Percentiles rank a stretch among this genome's conserved stretches.
Conservation (phyloP, 352 stramenopile species). For the Globisporangium camurandrum region DNA sequence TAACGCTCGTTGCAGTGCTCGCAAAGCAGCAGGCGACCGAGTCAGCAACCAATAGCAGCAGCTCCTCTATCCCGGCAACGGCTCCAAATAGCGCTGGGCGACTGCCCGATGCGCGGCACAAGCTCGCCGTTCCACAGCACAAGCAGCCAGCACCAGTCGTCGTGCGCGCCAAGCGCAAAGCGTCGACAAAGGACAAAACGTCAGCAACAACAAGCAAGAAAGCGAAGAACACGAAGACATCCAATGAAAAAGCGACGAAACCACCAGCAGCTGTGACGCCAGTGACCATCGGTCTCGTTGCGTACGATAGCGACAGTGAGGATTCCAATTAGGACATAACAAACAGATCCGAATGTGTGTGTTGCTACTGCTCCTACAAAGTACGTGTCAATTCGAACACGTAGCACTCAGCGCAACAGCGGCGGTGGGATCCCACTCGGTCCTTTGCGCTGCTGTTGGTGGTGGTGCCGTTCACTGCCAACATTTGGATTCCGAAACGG, state of each 20-base stretch:
- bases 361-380: too few species aligned
- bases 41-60: slow-evolving; percentile 12
- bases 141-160: slow-evolving; percentile 25
- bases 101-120: slow-evolving; percentile 12
- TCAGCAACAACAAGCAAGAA: slow-evolving; percentile 9
- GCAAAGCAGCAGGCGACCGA: slow-evolving; percentile 27
- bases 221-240: slow-evolving; percentile 11
- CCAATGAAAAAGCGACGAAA: slow-evolving; percentile 12
- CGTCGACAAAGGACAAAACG: slow-evolving; percentile 4
- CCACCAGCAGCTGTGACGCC: slow-evolving; percentile 7
- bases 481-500: slow-evolving; percentile 46
- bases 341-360: too few species aligned
- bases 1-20: slow-evolving; percentile 28
- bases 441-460: slow-evolving; percentile 13
- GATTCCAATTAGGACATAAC: too few species aligned
- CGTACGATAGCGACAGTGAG: slow-evolving; percentile 70
- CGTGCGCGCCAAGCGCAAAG: slow-evolving; percentile 54
- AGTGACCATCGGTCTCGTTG: slow-evolving; percentile 33
- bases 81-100: not conserved
- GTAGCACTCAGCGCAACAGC: slow-evolving; percentile 15
- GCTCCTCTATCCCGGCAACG: not conserved
- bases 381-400: too few species aligned
- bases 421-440: slow-evolving; percentile 10
- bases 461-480: slow-evolving; percentile 6
- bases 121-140: slow-evolving; percentile 11